Conservation (phyloP, 202 grass and related monocot species). For the Alloteropsis angusta region DNA sequence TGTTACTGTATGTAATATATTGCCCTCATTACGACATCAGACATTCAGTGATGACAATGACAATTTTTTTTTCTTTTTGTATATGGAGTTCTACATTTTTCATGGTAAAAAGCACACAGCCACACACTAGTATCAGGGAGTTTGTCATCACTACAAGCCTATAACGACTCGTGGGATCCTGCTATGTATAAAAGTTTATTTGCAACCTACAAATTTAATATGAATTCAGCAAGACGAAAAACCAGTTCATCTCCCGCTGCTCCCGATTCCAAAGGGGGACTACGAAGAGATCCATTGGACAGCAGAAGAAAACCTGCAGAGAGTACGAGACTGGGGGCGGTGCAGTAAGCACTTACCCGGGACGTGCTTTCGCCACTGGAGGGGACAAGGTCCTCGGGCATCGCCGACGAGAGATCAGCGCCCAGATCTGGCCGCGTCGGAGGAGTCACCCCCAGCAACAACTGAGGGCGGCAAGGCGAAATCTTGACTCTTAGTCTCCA, state of each 20-base stretch:
- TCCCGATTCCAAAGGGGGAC: neutral
- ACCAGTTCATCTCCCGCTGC: neutral
- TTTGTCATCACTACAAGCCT: neutral
- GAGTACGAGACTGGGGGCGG: neutral
- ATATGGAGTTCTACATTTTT: neutral
- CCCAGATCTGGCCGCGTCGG: neutral
- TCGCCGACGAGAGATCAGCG: neutral
- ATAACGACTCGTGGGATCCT: neutral
- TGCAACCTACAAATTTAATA: neutral
- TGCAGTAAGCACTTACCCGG: neutral
- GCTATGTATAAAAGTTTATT: neutral
- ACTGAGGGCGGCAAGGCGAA: neutral
- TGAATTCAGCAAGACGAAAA: neutral
- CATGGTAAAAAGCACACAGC: neutral
- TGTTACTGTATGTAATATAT: too few relatives aligned
- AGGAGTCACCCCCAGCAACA: neutral
- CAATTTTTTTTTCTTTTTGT: neutral
- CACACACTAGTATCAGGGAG: neutral
- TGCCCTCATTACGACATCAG: too few relatives aligned
- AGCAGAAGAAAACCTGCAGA: neutral
- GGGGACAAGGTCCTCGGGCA: neutral
- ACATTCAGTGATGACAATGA: too few relatives aligned
- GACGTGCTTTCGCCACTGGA: neutral
- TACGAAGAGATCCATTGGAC: neutral
- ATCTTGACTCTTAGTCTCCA: neutral